These are phyloP conservation scores for Candida labiduridarum DNA, from an alignment of 1,139 yeast species.

Conservation along the genomic window DNA sequence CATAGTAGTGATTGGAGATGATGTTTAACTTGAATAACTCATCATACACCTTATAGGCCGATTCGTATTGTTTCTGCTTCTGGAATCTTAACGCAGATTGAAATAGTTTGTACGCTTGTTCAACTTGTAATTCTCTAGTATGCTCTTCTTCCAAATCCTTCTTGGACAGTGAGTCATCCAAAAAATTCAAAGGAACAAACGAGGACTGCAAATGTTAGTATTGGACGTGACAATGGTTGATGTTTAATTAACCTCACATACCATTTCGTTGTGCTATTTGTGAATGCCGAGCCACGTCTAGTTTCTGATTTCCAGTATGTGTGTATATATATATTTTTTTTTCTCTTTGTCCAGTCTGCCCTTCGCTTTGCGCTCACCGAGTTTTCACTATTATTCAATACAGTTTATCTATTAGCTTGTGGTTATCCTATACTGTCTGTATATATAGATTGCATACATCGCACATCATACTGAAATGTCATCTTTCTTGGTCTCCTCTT, in stretches of 20 bases:
- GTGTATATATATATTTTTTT: background rate
- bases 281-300: background rate
- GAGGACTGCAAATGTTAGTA: slow-evolving; percentile 45
- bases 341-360: background rate
- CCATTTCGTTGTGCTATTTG: background rate
- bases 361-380: background rate
- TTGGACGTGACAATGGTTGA: too few species aligned
- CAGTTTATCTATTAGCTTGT: background rate
- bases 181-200: slow-evolving; percentile 78
- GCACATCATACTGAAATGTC: background rate
- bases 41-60: slow-evolving; percentile 60
- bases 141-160: slow-evolving; percentile 77
- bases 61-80: slow-evolving; percentile 45
- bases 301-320: background rate
- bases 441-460: background rate
- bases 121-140: slow-evolving; percentile 85
- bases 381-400: background rate
- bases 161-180: slow-evolving; percentile 64
- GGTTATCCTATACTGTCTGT: background rate
- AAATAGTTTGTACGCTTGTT: slow-evolving; percentile 78
- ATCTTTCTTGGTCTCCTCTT: slow-evolving; percentile 1
- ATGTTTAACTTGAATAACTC: slow-evolving; percentile 70
- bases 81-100: slow-evolving; percentile 71
- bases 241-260: background rate
- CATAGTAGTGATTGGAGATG: slow-evolving; percentile 52